Evolutionary conservation across 176 grass and related monocot genomes (phyloP).

Genomic region (Oryza australiensis): DNA sequence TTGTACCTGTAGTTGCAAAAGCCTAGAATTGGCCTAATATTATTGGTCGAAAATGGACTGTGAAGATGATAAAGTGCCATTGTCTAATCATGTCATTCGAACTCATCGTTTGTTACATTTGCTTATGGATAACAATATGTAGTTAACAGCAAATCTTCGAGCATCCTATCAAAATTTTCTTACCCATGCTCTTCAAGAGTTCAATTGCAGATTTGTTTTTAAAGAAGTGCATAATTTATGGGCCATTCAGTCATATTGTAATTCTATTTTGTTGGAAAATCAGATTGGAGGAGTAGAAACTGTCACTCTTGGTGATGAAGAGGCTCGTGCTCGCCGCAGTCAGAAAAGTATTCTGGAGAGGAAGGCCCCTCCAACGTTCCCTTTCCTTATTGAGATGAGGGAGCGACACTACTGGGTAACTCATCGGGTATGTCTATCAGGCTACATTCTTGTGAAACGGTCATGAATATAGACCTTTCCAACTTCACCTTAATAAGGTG

Average conservation of each 20-base stretch:
- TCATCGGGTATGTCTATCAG: slow-evolving; percentile 65
- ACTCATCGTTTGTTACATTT: not conserved
- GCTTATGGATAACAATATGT: not conserved
- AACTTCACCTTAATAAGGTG: slow-evolving; percentile 16
- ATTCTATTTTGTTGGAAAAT: slow-evolving; percentile 27
- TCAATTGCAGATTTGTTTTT: slow-evolving; percentile 24
- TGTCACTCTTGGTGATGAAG: slow-evolving; percentile 91
- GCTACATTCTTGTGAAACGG: slow-evolving; percentile 5
- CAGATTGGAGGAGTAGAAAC: slow-evolving; percentile 95
- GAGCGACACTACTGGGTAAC: slow-evolving; percentile 86
- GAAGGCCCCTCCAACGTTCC: slow-evolving; percentile 88
- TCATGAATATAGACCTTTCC: not conserved
- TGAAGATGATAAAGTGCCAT: not conserved
- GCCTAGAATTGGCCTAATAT: slow-evolving; percentile 10
- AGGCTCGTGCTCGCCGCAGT: slow-evolving; percentile 84
- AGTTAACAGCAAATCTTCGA: not conserved
- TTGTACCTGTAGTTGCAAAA: not conserved
- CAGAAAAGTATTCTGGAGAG: slow-evolving; percentile 95
- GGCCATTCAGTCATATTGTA: slow-evolving; percentile 4
- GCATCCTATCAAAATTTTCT: not conserved
- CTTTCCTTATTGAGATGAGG: slow-evolving; percentile 98
- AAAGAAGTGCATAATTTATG: not conserved
- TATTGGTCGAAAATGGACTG: slow-evolving; percentile 2
- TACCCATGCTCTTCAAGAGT: not conserved
- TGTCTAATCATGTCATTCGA: not conserved